phyloP scores from a whole-genome alignment of 257 asterid genomes.

The Perilla frutescens region DNA sequence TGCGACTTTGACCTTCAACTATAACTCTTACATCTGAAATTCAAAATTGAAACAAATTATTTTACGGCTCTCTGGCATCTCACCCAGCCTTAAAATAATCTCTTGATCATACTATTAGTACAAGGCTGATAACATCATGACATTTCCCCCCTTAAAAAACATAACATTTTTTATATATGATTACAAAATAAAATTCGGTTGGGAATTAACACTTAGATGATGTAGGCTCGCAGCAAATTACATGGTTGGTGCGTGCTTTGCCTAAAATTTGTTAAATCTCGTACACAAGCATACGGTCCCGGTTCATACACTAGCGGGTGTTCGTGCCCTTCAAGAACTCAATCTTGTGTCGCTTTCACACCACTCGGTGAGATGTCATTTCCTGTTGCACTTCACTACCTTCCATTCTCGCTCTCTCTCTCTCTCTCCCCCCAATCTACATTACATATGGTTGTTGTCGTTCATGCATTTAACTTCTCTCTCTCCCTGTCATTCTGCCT shows the following conservation, averaged over 20 bases:
- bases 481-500: conserved; percentile 17
- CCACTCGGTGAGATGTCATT: conserved; percentile 40
- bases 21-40: too few species aligned
- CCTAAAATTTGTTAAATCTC: conserved; percentile 5
- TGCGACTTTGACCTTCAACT: not conserved
- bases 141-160: too few species aligned
- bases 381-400: conserved; percentile 19
- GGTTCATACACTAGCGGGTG: not conserved
- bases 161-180: not conserved
- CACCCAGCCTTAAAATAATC: too few species aligned
- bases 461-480: conserved; percentile 14
- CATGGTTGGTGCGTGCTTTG: too few species aligned
- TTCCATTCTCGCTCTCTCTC: not conserved
- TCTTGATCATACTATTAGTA: too few species aligned
- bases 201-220: not conserved
- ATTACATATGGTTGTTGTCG: conserved; percentile 11
- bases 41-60: too few species aligned
- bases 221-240: not conserved
- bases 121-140: too few species aligned
- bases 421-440: conserved; percentile 9
- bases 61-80: too few species aligned
- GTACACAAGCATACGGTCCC: conserved; percentile 27
- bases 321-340: conserved; percentile 8
- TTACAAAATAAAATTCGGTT: not conserved
- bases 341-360: conserved; percentile 26